phyloP scores from a whole-genome alignment of 2,329 filamentous ascomycete species.

The Diatrype stigma region DNA sequence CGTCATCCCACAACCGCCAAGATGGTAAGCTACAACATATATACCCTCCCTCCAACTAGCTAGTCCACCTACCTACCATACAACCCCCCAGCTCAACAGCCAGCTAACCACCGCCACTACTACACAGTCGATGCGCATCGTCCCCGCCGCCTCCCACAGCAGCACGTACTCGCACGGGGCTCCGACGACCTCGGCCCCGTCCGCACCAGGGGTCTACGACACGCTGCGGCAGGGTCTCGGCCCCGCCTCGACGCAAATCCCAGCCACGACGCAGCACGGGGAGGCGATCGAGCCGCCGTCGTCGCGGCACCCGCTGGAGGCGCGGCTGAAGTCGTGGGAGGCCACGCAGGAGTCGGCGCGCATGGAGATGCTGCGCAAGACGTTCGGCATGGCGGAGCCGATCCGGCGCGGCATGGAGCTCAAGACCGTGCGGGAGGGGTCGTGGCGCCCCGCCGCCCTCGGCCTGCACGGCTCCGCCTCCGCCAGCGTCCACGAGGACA shows the following conservation, averaged over 20 bases:
- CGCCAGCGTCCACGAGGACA: slow-evolving; percentile 78
- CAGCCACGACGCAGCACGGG: too few species aligned
- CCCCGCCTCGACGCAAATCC: slow-evolving; percentile 42
- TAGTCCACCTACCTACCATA: not conserved
- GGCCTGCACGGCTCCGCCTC: slow-evolving; percentile 57
- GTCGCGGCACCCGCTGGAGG: slow-evolving; percentile 83
- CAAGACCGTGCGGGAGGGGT: slow-evolving; percentile 75
- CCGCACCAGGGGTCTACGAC: slow-evolving; percentile 89
- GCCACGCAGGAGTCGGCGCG: slow-evolving; percentile 81
- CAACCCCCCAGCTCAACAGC: slow-evolving; percentile 10
- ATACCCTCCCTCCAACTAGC: not conserved
- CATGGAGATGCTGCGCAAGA: slow-evolving; percentile 81
- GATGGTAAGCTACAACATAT: slow-evolving; percentile 42
- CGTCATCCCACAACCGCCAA: slow-evolving; percentile 27
- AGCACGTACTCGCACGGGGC: slow-evolving; percentile 61
- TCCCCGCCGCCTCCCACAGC: slow-evolving; percentile 65
- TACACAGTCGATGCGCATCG: slow-evolving; percentile 79
- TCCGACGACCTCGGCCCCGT: slow-evolving; percentile 69
- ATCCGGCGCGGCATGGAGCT: slow-evolving; percentile 92
- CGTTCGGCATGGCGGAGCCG: slow-evolving; percentile 90
- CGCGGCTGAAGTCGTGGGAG: slow-evolving; percentile 85
- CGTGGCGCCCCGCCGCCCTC: slow-evolving; percentile 64
- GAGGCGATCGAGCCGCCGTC: slow-evolving; percentile 44
- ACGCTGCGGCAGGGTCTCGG: slow-evolving; percentile 81
- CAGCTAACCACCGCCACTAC: slow-evolving; percentile 8